These are phyloP conservation scores for Pythium aristosporum DNA, from an alignment of 352 stramenopile genomes.

Conservation along the genomic window DNA sequence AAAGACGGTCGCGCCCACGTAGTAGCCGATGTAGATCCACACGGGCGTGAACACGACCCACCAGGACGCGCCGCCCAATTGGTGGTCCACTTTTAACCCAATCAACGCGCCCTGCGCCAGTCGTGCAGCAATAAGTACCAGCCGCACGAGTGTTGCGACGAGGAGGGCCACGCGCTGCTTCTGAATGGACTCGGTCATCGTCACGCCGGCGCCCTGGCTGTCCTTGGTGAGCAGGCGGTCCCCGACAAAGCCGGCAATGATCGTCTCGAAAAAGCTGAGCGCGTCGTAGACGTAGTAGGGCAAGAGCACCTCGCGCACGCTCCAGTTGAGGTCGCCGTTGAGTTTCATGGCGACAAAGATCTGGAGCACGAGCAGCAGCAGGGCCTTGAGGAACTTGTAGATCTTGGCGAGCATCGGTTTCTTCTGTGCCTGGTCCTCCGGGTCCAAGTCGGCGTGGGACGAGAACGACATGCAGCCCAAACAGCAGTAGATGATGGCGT, in stretches of 20 bases:
- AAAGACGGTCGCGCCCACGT: constrained; percentile 47
- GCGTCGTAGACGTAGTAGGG: constrained; percentile 82
- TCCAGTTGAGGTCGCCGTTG: constrained; percentile 68
- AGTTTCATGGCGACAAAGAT: constrained; percentile 84
- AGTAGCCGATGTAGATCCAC: constrained; percentile 74
- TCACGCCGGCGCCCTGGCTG: constrained; percentile 69
- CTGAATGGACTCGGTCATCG: constrained; percentile 69
- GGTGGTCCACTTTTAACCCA: constrained; percentile 65
- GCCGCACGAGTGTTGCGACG: constrained; percentile 32
- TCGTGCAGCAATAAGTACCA: constrained; percentile 50
- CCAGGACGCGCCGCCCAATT: constrained; percentile 57
- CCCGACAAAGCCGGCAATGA: constrained; percentile 53
- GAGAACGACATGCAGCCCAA: constrained; percentile 59
- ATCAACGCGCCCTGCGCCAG: constrained; percentile 67
- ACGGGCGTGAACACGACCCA: constrained; percentile 81
- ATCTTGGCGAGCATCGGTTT: constrained; percentile 61
- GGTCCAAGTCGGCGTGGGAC: constrained; percentile 46
- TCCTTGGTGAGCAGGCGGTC: constrained; percentile 75
- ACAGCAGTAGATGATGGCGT: constrained; percentile 76
- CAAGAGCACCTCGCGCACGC: constrained; percentile 58
- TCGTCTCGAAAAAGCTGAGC: constrained; percentile 65
- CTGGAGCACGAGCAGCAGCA: constrained; percentile 74
- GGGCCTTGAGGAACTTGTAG: constrained; percentile 81
- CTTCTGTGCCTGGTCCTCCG: constrained; percentile 53
- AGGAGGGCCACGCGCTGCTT: constrained; percentile 50